These are phyloP conservation scores for Mrakia frigida DNA, from an alignment of 768 basidiomycete genomes.

Conservation along the genomic window DNA sequence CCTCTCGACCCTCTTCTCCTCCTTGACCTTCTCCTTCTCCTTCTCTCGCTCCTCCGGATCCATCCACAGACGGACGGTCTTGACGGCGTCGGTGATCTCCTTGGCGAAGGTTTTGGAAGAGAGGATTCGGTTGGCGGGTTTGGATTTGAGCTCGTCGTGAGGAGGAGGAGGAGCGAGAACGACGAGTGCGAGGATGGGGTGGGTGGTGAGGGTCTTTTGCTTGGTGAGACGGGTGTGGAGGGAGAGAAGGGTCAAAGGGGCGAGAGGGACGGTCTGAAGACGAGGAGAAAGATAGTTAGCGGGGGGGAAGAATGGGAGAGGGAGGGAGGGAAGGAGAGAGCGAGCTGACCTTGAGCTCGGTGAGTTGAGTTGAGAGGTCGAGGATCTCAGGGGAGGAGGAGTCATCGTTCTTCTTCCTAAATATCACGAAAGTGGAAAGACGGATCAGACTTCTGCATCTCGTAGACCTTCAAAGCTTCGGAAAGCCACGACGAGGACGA, in stretches of 20 bases:
- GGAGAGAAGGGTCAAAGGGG: background rate
- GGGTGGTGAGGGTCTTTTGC: background rate
- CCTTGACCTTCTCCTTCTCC: conserved; percentile 23
- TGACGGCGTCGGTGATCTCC: conserved; percentile 13
- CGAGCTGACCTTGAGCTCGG: conserved; percentile 18
- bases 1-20: conserved; percentile 13
- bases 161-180: conserved; percentile 13
- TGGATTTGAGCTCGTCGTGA: conserved; percentile 12
- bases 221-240: conserved; percentile 24
- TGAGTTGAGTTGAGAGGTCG: conserved; percentile 18
- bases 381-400: conserved; percentile 11
- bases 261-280: conserved; percentile 13
- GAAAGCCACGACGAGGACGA: background rate
- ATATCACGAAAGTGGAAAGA: background rate
- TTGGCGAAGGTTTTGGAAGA: conserved; percentile 28
- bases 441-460: background rate
- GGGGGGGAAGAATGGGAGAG: background rate
- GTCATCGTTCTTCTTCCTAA: conserved; percentile 13
- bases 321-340: background rate
- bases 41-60: conserved; percentile 22
- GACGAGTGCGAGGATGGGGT: conserved; percentile 11
- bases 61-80: conserved; percentile 18
- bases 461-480: background rate
- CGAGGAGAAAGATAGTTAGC: too few species aligned
- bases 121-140: conserved; percentile 29